Evolutionary conservation across 257 asterid genomes (phyloP).

Genomic region (Sherardia arvensis): DNA sequence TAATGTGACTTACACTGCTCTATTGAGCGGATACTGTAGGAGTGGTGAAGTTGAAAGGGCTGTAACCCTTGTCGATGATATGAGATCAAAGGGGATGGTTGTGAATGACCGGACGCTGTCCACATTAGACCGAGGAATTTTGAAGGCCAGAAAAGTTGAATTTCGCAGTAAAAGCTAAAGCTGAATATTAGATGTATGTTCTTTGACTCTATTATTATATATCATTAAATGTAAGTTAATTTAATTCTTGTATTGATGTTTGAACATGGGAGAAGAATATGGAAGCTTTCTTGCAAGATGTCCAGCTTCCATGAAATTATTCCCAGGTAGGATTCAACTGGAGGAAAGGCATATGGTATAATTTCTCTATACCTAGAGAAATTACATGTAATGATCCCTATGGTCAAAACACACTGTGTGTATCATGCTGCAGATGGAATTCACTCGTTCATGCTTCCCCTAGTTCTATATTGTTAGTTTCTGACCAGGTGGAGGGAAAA

Average conservation of each 20-base stretch:
- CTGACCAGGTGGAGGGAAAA: neutral
- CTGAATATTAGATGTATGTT: conserved; percentile 7
- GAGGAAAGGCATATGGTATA: conserved; percentile 28
- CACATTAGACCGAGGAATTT: conserved; percentile 19
- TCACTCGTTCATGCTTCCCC: conserved; percentile 67
- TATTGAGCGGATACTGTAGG: conserved; percentile 59
- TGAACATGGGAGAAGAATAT: conserved; percentile 74
- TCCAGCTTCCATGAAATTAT: conserved; percentile 70
- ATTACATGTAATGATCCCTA: conserved; percentile 2
- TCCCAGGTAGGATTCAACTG: conserved; percentile 56
- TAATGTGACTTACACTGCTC: conserved; percentile 53
- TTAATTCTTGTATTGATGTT: neutral
- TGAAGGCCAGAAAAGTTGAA: conserved; percentile 23
- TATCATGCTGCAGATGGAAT: conserved; percentile 83
- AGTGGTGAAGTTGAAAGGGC: conserved; percentile 50
- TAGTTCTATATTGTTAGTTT: neutral
- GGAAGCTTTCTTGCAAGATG: conserved; percentile 91
- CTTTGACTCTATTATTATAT: neutral
- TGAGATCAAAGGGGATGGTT: conserved; percentile 46
- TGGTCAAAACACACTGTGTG: conserved; percentile 8
- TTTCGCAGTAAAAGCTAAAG: conserved; percentile 8
- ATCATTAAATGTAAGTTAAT: neutral
- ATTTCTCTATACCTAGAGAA: too few relatives aligned
- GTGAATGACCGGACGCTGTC: conserved; percentile 26
- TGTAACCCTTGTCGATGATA: conserved; percentile 34